Evolutionary conservation across 352 stramenopile species (phyloP).

Genomic region (Globisporangium perplexum): DNA sequence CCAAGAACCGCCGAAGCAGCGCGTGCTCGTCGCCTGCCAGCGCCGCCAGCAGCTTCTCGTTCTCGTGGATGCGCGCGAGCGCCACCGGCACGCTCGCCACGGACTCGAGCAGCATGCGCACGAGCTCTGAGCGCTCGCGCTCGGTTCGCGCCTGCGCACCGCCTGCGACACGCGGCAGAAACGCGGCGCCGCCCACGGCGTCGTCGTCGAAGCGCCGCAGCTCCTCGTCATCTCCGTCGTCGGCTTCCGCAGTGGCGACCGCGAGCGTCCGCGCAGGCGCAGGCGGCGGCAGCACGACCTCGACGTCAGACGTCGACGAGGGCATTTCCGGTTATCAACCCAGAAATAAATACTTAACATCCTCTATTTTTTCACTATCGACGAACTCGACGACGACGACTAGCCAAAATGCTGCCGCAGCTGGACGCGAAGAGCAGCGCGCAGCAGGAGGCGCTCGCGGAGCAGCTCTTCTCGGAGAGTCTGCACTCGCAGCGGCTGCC

Average conservation of each 20-base stretch:
- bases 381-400: too few relatives aligned
- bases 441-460: constrained; percentile 18
- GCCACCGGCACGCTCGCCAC: constrained; percentile 68
- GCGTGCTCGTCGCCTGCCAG: constrained; percentile 48
- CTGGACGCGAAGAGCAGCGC: constrained; percentile 8
- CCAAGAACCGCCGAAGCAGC: constrained; percentile 45
- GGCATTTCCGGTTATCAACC: neutral
- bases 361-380: neutral
- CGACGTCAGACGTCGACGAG: neutral
- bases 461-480: constrained; percentile 50
- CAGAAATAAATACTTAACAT: neutral
- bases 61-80: constrained; percentile 64
- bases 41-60: constrained; percentile 53
- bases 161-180: neutral
- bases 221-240: constrained; percentile 17
- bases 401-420: too few relatives aligned
- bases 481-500: constrained; percentile 25
- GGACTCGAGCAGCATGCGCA: constrained; percentile 72
- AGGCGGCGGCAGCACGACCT: neutral
- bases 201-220: constrained; percentile 10
- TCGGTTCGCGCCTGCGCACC: constrained; percentile 23
- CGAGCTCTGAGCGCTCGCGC: constrained; percentile 52
- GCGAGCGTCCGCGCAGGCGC: neutral
- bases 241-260: constrained; percentile 3
- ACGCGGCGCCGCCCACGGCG: neutral